phyloP scores from a whole-genome alignment of 2,329 filamentous ascomycete species.

The Venturia effusa region DNA sequence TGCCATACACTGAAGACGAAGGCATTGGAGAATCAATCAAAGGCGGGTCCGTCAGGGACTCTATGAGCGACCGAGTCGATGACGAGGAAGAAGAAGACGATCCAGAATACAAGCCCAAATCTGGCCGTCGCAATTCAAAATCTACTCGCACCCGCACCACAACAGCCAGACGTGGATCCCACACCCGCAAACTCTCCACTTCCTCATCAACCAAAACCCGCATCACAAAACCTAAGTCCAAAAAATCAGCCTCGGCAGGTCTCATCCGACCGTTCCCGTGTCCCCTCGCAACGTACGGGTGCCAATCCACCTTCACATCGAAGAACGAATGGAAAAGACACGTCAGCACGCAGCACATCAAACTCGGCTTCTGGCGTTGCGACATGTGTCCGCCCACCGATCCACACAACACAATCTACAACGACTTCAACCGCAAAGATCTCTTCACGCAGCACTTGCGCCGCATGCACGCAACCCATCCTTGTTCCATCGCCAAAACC shows the following conservation, averaged over 20 bases:
- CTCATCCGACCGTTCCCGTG: constrained; percentile 54
- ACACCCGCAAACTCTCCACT: constrained; percentile 2
- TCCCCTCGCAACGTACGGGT: constrained; percentile 69
- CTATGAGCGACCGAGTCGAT: background rate
- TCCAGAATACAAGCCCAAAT: constrained; percentile 6
- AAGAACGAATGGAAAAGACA: constrained; percentile 98
- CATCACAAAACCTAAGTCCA: constrained; percentile 16
- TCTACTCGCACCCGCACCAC: background rate
- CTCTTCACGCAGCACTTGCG: constrained; percentile 81
- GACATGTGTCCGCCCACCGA: constrained; percentile 42
- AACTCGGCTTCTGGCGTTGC: constrained; percentile 66
- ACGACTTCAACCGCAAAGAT: constrained; percentile 84
- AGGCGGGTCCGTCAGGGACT: constrained; percentile 2
- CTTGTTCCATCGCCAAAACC: constrained; percentile 6
- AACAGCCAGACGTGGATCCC: background rate
- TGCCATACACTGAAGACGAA: constrained; percentile 3
- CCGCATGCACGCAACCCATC: constrained; percentile 60
- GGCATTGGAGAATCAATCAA: constrained; percentile 7
- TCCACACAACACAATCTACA: constrained; percentile 24
- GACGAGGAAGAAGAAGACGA: constrained; percentile 6
- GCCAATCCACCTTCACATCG: constrained; percentile 57
- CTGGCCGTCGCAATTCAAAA: background rate
- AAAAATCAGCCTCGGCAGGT: constrained; percentile 7
- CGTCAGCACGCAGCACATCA: constrained; percentile 67
- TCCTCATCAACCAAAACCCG: background rate